phyloP scores from a whole-genome alignment of 139 green algal species.

The Chlorella ohadii region DNA sequence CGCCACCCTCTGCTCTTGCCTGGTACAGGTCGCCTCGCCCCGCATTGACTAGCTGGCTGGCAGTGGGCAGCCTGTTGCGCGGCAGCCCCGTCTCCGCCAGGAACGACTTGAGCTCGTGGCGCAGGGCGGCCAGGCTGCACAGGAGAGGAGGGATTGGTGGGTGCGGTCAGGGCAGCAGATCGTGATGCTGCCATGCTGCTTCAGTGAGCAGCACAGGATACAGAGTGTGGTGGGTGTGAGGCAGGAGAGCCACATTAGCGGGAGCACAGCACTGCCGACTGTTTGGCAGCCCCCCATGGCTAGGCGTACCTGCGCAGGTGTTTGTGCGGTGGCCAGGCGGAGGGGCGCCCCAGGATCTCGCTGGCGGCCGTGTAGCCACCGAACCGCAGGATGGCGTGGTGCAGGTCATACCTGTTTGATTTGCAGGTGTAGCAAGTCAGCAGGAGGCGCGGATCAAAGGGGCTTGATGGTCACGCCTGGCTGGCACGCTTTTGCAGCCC shows the following conservation, averaged over 20 bases:
- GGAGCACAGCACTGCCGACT: no score
- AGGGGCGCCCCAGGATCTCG: constrained; percentile 32
- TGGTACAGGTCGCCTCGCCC: constrained; percentile 24
- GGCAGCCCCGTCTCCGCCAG: neutral
- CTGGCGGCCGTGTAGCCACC: constrained; percentile 44
- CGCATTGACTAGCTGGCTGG: constrained; percentile 16
- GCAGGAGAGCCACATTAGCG: no score
- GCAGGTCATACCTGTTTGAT: constrained; percentile 57
- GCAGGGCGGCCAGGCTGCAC: constrained; percentile 1
- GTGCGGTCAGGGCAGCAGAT: no score
- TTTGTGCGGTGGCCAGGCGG: constrained; percentile 26
- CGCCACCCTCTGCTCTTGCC: no score
- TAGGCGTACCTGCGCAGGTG: constrained; percentile 10
- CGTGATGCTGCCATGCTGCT: no score
- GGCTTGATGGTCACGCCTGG: no score
- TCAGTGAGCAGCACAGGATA: no score
- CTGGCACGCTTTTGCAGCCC: no score
- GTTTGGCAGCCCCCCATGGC: no score
- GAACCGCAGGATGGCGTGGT: constrained; percentile 47
- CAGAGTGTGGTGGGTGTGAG: no score
- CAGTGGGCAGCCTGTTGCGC: constrained; percentile 8
- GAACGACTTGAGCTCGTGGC: constrained; percentile 6
- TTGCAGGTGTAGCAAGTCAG: no score
- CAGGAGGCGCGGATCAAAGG: no score
- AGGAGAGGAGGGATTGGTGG: neutral